These are phyloP conservation scores for Zea mays DNA, from an alignment of 176 grass and related monocot genomes.

Conservation along the genomic window Zm-B73-REFERENCE-NAM-5.0 NC_050098.1:213340001-213340500, in stretches of 20 bases:
- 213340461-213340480: not conserved
- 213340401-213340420: not conserved
- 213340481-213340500: constrained; percentile 7
- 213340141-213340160: constrained; percentile 37
- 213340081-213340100: constrained; percentile 5
- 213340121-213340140: not conserved
- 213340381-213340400: not conserved
- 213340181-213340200: constrained; percentile 18
- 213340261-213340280: constrained; percentile 13
- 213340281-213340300: not conserved
- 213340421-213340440: not conserved
- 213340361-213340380: not conserved
- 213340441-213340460: not conserved
- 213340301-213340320: not conserved
- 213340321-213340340: constrained; percentile 10
- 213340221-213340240: not conserved
- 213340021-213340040: not conserved
- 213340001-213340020: constrained; percentile 39
- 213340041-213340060: not conserved
- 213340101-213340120: not conserved
- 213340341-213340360: not conserved
- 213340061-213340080: no score
- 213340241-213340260: constrained; percentile 7
- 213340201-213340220: not conserved
- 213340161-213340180: constrained; percentile 23